Percentiles rank a stretch among this genome's conserved stretches.
Conservation (phyloP, 805 yeast species). For the Pichia paraexigua region DNA sequence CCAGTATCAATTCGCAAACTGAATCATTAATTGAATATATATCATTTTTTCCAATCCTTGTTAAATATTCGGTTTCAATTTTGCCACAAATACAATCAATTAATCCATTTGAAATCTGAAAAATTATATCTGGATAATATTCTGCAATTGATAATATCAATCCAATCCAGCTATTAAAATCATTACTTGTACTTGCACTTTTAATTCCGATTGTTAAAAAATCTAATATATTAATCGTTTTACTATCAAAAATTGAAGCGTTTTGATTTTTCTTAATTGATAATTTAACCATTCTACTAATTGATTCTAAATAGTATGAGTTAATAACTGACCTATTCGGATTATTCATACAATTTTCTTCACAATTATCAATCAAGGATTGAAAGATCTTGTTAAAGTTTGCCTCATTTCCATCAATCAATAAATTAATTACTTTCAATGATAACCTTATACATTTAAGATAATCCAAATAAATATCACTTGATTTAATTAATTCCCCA, state of each 20-base stretch:
- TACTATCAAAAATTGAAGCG: constrained; percentile 5
- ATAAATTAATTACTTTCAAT: constrained; percentile 36
- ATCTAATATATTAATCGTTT: constrained; percentile 16
- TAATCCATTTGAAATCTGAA: constrained; percentile 17
- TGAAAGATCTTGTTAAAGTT: constrained; percentile 34
- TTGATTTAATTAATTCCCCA: constrained; percentile 12
- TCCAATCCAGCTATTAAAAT: constrained; percentile 23
- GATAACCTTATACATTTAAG: constrained; percentile 33
- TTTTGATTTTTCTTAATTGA: constrained; percentile 15
- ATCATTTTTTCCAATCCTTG: not conserved
- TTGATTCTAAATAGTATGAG: constrained; percentile 19
- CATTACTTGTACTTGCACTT: constrained; percentile 16
- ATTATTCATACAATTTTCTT: constrained; percentile 3
- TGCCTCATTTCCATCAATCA: constrained; percentile 52
- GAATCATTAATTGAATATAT: constrained; percentile 29
- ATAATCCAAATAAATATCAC: constrained; percentile 23
- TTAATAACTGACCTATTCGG: not conserved
- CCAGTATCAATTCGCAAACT: constrained; percentile 39
- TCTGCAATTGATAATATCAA: constrained; percentile 17
- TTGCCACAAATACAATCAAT: constrained; percentile 24
- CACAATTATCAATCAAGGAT: constrained; percentile 10
- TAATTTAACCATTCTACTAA: constrained; percentile 20
- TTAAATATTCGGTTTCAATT: constrained; percentile 18
- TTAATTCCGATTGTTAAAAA: constrained; percentile 22
- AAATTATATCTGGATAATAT: constrained; percentile 22